phyloP scores from a whole-genome alignment of 495 filamentous ascomycete genomes.

The Cladorrhinum samala region DNA sequence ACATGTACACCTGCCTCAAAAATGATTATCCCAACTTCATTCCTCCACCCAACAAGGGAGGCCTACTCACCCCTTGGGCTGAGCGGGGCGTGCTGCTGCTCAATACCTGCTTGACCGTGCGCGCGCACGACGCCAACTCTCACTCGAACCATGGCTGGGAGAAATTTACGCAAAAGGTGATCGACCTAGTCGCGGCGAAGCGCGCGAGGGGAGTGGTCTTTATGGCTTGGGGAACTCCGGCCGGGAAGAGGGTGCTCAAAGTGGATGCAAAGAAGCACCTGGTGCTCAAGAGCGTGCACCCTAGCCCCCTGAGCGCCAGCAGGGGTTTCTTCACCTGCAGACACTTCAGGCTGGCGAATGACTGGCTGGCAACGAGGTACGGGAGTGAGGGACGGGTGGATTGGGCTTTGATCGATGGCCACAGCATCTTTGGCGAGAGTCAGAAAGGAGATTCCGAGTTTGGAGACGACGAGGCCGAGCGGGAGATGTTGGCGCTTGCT shows the following conservation, averaged over 20 bases:
- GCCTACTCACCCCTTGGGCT: slow-evolving; percentile 87
- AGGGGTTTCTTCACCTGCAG: slow-evolving; percentile 79
- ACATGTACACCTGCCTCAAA: slow-evolving; percentile 82
- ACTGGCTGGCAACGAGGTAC: slow-evolving; percentile 75
- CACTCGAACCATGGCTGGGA: slow-evolving; percentile 88
- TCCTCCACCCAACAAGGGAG: slow-evolving; percentile 66
- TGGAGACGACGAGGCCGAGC: slow-evolving; percentile 9
- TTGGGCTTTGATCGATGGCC: slow-evolving; percentile 58
- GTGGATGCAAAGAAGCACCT: slow-evolving; percentile 66
- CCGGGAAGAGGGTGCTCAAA: slow-evolving; percentile 63
- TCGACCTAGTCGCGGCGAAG: slow-evolving; percentile 73
- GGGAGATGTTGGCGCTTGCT: not conserved
- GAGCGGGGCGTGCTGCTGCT: slow-evolving; percentile 84
- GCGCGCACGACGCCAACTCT: slow-evolving; percentile 75
- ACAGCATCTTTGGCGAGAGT: slow-evolving; percentile 17
- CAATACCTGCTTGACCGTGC: slow-evolving; percentile 89
- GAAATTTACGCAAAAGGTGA: slow-evolving; percentile 79
- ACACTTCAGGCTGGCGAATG: slow-evolving; percentile 85
- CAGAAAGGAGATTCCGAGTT: slow-evolving; percentile 2
- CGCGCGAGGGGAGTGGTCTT: slow-evolving; percentile 82
- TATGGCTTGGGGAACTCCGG: slow-evolving; percentile 83
- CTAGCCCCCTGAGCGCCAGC: slow-evolving; percentile 77
- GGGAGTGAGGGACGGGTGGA: slow-evolving; percentile 74
- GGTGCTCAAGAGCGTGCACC: slow-evolving; percentile 81
- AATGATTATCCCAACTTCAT: slow-evolving; percentile 81